Conservation (phyloP, 768 basidiomycete species). For the Dendrothele bispora region DNA sequence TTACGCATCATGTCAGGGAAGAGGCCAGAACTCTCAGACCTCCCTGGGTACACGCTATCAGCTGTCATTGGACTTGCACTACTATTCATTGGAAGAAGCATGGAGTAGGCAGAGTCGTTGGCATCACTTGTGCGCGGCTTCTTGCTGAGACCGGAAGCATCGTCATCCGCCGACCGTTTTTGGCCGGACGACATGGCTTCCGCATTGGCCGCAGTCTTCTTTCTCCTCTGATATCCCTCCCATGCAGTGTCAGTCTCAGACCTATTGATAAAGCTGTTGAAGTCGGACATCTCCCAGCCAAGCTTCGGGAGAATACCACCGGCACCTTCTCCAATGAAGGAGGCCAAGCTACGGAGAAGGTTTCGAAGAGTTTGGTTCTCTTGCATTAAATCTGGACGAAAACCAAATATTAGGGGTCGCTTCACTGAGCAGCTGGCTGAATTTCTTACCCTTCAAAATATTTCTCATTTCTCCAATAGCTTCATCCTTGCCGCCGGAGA, state of each 20-base stretch:
- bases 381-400: constrained; percentile 69
- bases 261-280: constrained; percentile 79
- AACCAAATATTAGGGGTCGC: too few species aligned
- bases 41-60: constrained; percentile 43
- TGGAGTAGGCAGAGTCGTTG: constrained; percentile 50
- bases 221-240: constrained; percentile 82
- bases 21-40: constrained; percentile 46
- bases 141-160: constrained; percentile 41
- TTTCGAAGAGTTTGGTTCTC: constrained; percentile 86
- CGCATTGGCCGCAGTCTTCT: constrained; percentile 35
- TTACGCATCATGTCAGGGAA: constrained; percentile 63
- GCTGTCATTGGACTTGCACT: constrained; percentile 32
- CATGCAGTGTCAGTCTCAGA: constrained; percentile 93
- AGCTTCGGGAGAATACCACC: constrained; percentile 77
- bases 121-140: constrained; percentile 43
- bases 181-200: constrained; percentile 24
- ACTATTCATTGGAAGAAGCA: constrained; percentile 56
- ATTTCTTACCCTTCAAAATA: constrained; percentile 66
- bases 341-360: constrained; percentile 71
- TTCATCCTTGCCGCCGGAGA: constrained; percentile 92
- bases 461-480: constrained; percentile 80
- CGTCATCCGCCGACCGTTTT: constrained; percentile 60
- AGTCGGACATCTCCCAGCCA: constrained; percentile 76
- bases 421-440: not conserved
- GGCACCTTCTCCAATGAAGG: constrained; percentile 86